Evolutionary conservation across 495 filamentous ascomycete genomes (phyloP), one percentile per base, ranked within the genome.

Genomic region (Trichoderma reesei): DNA sequence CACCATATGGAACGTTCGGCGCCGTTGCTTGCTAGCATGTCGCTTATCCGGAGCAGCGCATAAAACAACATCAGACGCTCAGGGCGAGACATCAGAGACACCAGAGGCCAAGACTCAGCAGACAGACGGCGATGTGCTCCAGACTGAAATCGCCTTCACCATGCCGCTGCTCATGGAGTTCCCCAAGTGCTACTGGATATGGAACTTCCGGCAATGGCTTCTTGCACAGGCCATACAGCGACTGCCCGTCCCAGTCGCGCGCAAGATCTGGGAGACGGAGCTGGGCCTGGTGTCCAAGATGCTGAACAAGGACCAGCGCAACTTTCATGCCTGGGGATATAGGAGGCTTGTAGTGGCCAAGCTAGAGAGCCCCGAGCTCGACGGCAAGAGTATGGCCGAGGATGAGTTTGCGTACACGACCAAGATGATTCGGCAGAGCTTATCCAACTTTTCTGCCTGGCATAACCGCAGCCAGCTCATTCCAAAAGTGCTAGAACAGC

Each of bases 161-260:
- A 80, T 97, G 42, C 90, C 90, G 3, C 81, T 99, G 13, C 85
- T 98, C 42, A 79, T 85, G 41, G 84, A 90, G 66, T 91, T 84
- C 68, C 95, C 94, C 33, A 99, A 99, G 77, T 98, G 94, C 79
- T 99, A 99, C 79, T 97, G 94, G 92, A 90, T 99, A 51, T 99
- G 94, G 94, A 96, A 95, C 73, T 90, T 97, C 75, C 87, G 94
- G n/a, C 75, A 86, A 13, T 98, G 95, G 94, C 77, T 92, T 1
- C 78, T 99, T 18, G 76, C 87, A 59, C 84, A 90, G 72, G 85
- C 86, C 54, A 87, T 86, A 48, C 72, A 76, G 11, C 79, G 86
- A 41, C 79, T 96, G 8, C 80, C 84, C 11, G 59, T 71, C 4
- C 13, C 74, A 0, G 68, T 77, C n/a, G 81, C 88, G 1, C 81